Evolutionary conservation across 1,284 basidiomycete species (phyloP).

Genomic region (Phlebopus sp.): DNA sequence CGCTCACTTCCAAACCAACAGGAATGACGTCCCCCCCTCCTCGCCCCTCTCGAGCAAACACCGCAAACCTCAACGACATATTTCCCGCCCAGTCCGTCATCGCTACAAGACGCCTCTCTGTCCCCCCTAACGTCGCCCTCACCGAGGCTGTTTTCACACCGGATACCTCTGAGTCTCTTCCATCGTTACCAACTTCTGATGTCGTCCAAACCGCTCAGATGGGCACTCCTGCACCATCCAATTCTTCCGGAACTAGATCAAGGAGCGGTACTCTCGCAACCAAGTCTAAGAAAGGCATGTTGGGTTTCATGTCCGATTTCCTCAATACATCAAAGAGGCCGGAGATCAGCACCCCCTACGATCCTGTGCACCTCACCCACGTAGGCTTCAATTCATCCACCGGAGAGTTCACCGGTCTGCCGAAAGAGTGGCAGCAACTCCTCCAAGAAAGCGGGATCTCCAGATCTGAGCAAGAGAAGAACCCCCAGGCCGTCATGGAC

Average conservation of each 20-base stretch:
- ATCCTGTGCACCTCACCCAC: constrained; percentile 99
- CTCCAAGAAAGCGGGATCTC: constrained; percentile 97
- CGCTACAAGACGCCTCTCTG: constrained; percentile 51
- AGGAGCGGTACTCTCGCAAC: constrained; percentile 62
- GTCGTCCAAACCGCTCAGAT: constrained; percentile 16
- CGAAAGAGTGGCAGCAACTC: constrained; percentile 98
- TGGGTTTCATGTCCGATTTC: constrained; percentile 79
- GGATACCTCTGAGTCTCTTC: constrained; percentile 46
- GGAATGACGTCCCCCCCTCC: constrained; percentile 53
- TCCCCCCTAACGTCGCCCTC: constrained; percentile 37
- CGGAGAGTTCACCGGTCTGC: constrained; percentile 96
- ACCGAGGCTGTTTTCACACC: constrained; percentile 41
- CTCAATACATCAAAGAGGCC: constrained; percentile 79
- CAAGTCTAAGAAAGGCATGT: constrained; percentile 72
- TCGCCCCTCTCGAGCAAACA: constrained; percentile 77
- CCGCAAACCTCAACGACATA: constrained; percentile 72
- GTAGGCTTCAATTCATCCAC: constrained; percentile 99
- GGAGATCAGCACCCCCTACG: constrained; percentile 97
- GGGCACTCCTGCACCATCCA: constrained; percentile 22
- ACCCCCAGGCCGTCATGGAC: constrained; percentile 98
- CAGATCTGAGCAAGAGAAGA: constrained; percentile 92
- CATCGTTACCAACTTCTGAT: constrained; percentile 34
- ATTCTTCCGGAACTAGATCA: constrained; percentile 42
- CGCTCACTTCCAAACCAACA: constrained; percentile 2
- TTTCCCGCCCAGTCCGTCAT: constrained; percentile 38